phyloP scores from a whole-genome alignment of 2,329 filamentous ascomycete genomes.

The Neopestalotiopsis sp. region DNA sequence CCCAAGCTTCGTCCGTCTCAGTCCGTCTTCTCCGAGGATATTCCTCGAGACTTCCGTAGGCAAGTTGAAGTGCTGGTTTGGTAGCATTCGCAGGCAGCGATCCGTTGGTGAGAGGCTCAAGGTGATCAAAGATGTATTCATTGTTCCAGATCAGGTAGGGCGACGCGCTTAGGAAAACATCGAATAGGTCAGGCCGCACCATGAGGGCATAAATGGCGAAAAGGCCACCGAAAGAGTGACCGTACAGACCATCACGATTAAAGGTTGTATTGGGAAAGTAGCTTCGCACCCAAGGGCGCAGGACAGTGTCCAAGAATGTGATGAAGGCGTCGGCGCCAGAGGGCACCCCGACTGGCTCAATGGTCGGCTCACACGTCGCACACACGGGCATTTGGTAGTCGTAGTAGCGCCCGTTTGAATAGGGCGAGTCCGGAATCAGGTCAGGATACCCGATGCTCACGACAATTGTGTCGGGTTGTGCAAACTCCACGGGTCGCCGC shows the following conservation, averaged over 20 bases:
- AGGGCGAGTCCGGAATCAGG: constrained; percentile 27
- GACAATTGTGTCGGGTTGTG: constrained; percentile 31
- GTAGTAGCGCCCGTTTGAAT: constrained; percentile 28
- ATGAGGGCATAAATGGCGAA: constrained; percentile 14
- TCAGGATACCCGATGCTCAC: constrained; percentile 34
- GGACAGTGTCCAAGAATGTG: not conserved
- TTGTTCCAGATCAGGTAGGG: constrained; percentile 11
- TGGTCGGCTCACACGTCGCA: not conserved
- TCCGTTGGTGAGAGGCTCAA: not conserved
- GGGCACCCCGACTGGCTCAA: constrained; percentile 6
- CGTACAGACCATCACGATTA: constrained; percentile 6
- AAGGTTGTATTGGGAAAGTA: constrained; percentile 7
- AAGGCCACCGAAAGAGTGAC: constrained; percentile 11
- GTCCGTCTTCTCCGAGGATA: constrained; percentile 8
- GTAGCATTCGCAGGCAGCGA: constrained; percentile 6
- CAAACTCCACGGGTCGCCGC: constrained; percentile 28
- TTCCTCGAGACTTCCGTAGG: constrained; percentile 9
- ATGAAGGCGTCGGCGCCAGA: constrained; percentile 13
- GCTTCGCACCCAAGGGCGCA: constrained; percentile 5
- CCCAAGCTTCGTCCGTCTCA: not conserved
- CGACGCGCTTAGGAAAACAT: constrained; percentile 4
- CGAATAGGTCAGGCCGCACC: constrained; percentile 9
- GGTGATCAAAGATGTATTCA: constrained; percentile 7
- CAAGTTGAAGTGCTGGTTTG: constrained; percentile 4
- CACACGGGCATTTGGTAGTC: constrained; percentile 25